Evolutionary conservation across 169 alveolate genomes (phyloP), one percentile per base, ranked within the genome.

Genomic region (Eimeria mitis): DNA sequence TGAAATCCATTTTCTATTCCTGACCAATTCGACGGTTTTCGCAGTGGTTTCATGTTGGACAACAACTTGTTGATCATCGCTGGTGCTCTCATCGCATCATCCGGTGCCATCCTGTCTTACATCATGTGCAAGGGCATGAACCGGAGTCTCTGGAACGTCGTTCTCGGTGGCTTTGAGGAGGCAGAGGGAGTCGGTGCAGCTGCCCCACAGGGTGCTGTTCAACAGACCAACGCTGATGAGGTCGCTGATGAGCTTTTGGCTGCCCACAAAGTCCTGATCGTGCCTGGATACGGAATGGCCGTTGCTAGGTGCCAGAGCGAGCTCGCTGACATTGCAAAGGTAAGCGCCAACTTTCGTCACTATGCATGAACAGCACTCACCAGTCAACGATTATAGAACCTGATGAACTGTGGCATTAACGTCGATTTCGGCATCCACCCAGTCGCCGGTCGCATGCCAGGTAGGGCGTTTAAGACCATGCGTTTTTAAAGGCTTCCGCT

Each of bases 231-330:
- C 37, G 54, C 95, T 81, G 97, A 95, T 47, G 94, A 95, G 89
- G 99, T 98, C 71, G 99, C 98, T 31, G 99, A 98, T 76, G 97
- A 97, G 95, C 97, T 98, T 84, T 95, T 97, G 28, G 97, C 97
- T 61, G 97, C 99, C 73, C 70, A 81, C 44, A 96, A 96, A 83
- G 98, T 99, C 40, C 97, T 99, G 78, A 98, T 99, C 92, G 99
- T 99, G 6, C 99, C 99, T 54, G 99, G 99, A 34, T 99, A 99
- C 97, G 99, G 99, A 61, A 97, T 99, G 97, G 99, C 99, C 40
- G 98, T 96, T 70, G 91, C 90, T n/a, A 85, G 95, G 76, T 95
- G 97, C 96, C 97, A 91, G 96, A 79, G 91, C 89, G 94, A 89
- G 78, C 94, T 95, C 44, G 97, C 97, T 49, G 97, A 89, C 76